Evolutionary conservation across 1,139 yeast genomes (phyloP).

Genomic region (Geotrichum reessii): DNA sequence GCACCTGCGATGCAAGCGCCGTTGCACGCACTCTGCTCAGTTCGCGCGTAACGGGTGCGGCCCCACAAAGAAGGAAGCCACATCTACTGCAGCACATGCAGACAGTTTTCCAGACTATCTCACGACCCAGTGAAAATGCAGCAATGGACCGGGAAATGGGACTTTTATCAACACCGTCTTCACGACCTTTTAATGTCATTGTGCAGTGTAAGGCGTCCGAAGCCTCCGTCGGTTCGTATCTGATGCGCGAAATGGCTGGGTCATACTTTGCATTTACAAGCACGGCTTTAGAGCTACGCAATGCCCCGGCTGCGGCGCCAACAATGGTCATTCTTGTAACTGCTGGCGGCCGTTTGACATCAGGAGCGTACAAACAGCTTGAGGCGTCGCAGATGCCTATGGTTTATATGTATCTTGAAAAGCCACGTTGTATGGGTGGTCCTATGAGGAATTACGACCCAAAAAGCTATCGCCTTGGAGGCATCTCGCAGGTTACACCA

Average conservation of each 20-base stretch:
- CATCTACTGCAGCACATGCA: background rate
- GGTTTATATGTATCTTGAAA: conserved; percentile 15
- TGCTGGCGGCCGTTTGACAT: conserved; percentile 13
- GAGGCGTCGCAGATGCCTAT: conserved; percentile 14
- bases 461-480: conserved; percentile 1
- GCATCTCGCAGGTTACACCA: conserved; percentile 10
- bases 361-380: conserved; percentile 9
- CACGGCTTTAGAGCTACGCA: background rate
- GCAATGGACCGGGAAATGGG: background rate
- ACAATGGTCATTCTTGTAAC: conserved; percentile 12
- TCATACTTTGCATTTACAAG: conserved; percentile 12
- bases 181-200: conserved; percentile 8
- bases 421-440: conserved; percentile 2
- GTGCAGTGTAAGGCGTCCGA: conserved; percentile 16
- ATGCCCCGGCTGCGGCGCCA: background rate
- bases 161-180: background rate
- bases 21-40: background rate
- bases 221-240: conserved; percentile 11
- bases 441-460: background rate
- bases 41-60: background rate
- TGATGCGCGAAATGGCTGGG: conserved; percentile 18
- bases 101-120: background rate
- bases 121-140: background rate
- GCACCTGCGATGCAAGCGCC: background rate
- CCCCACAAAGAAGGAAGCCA: background rate